These are phyloP conservation scores for Gossypium turneri DNA, from an alignment of 345 rosid genomes.

Conservation along the genomic window DNA sequence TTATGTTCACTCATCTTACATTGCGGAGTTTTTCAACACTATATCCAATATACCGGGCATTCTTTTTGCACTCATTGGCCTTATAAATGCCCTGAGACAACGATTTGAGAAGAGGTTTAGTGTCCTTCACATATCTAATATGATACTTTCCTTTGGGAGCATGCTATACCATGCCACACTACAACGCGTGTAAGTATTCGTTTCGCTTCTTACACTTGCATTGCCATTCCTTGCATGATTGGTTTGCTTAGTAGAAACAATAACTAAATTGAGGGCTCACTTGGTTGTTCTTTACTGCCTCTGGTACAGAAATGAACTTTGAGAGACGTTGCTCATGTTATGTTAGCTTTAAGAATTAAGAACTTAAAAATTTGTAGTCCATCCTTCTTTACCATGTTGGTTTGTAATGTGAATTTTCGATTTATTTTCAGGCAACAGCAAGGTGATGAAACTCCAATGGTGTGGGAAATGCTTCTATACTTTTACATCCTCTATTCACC, in stretches of 20 bases:
- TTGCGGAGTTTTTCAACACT: slow-evolving; percentile 91
- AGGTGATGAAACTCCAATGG: slow-evolving; percentile 98
- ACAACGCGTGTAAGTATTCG: slow-evolving; percentile 61
- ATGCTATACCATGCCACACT: slow-evolving; percentile 82
- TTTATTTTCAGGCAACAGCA: slow-evolving; percentile 74
- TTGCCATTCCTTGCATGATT: neutral
- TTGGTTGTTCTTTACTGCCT: neutral
- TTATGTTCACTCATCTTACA: slow-evolving; percentile 63
- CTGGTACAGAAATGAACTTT: neutral
- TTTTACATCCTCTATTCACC: slow-evolving; percentile 94
- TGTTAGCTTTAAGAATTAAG: neutral
- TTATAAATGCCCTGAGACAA: slow-evolving; percentile 76
- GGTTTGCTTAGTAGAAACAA: neutral
- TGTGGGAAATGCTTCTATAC: slow-evolving; percentile 96
- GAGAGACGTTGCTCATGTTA: neutral
- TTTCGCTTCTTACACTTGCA: neutral
- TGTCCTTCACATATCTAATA: slow-evolving; percentile 82
- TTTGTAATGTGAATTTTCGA: neutral
- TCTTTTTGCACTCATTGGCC: slow-evolving; percentile 77
- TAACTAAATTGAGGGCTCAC: neutral
- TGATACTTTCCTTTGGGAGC: slow-evolving; percentile 89
- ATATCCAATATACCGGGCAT: slow-evolving; percentile 70
- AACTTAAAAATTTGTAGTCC: neutral
- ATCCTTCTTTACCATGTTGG: neutral
- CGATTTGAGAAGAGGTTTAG: slow-evolving; percentile 95